Conservation (phyloP, 495 filamentous ascomycete species). For the Parmelia sp. region DNA sequence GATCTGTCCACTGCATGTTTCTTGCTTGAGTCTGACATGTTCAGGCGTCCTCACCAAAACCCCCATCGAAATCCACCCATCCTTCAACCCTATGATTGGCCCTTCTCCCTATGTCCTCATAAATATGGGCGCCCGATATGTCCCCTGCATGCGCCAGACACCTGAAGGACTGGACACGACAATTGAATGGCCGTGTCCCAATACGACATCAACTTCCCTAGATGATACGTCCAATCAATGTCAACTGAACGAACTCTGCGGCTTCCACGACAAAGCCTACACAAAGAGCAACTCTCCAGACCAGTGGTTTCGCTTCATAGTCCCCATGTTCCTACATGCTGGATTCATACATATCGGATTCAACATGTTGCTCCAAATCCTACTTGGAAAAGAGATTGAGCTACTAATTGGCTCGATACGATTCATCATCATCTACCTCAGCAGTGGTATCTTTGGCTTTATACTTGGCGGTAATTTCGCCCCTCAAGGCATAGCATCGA, state of each 20-base stretch:
- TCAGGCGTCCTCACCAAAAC: slow-evolving; percentile 51
- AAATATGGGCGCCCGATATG: slow-evolving; percentile 91
- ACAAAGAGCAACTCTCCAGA: slow-evolving; percentile 52
- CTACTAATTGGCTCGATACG: slow-evolving; percentile 75
- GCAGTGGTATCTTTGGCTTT: slow-evolving; percentile 91
- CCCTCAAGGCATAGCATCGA: slow-evolving; percentile 67
- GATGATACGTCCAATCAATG: slow-evolving; percentile 47
- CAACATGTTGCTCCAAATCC: slow-evolving; percentile 86
- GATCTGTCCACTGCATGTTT: slow-evolving; percentile 23
- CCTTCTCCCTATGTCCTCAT: slow-evolving; percentile 85
- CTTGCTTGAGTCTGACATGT: slow-evolving; percentile 7
- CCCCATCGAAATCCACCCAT: slow-evolving; percentile 78
- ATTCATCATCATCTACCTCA: slow-evolving; percentile 82
- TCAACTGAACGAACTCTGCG: slow-evolving; percentile 71
- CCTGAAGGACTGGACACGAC: slow-evolving; percentile 55
- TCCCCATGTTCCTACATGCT: slow-evolving; percentile 90
- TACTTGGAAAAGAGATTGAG: slow-evolving; percentile 86
- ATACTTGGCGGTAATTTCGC: slow-evolving; percentile 93
- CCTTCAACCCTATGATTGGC: slow-evolving; percentile 95
- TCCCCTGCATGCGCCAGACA: slow-evolving; percentile 88
- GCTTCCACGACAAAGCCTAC: slow-evolving; percentile 55
- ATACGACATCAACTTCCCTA: slow-evolving; percentile 52
- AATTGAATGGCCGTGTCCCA: slow-evolving; percentile 68
- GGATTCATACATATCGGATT: slow-evolving; percentile 92
- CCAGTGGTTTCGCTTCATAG: slow-evolving; percentile 95